These are phyloP conservation scores for Hymenochaete sp. DNA, from an alignment of 1,284 basidiomycete species.

Conservation along the genomic window DNA sequence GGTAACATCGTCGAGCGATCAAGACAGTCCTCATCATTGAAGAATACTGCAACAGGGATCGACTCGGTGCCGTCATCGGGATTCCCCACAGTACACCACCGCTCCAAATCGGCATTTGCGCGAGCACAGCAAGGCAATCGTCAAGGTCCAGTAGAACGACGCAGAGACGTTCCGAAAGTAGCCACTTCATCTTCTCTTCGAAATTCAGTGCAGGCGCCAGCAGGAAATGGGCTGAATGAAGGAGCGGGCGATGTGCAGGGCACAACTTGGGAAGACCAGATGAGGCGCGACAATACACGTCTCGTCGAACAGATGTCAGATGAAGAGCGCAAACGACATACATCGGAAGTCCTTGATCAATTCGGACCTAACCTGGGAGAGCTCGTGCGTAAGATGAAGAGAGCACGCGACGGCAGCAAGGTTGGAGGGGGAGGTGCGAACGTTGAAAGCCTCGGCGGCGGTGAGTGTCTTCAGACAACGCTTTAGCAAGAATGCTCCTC, in stretches of 20 bases:
- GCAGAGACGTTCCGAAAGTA: not conserved
- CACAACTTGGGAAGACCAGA: slow-evolving; percentile 14
- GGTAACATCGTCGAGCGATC: too few species aligned
- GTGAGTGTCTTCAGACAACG: not conserved
- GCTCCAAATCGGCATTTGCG: slow-evolving; percentile 21
- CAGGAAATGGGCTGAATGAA: not conserved
- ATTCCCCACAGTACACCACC: slow-evolving; percentile 21
- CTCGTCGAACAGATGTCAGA: slow-evolving; percentile 31
- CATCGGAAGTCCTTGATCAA: slow-evolving; percentile 32
- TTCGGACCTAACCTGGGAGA: slow-evolving; percentile 32
- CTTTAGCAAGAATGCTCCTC: not conserved
- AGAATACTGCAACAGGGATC: too few species aligned
- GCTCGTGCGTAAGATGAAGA: slow-evolving; percentile 29
- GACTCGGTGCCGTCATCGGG: too few species aligned
- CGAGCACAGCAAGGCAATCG: slow-evolving; percentile 24
- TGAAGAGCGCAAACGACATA: slow-evolving; percentile 32
- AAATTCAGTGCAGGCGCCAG: not conserved
- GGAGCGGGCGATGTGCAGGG: slow-evolving; percentile 14
- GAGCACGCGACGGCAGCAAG: slow-evolving; percentile 19
- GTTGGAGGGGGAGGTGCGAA: not conserved
- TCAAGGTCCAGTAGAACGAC: not conserved
- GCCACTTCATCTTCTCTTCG: not conserved
- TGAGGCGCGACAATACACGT: slow-evolving; percentile 13
- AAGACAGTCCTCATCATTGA: too few species aligned
- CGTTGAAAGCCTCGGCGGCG: not conserved